These are phyloP conservation scores for Thermothelomyces thermophilus DNA, from an alignment of 2,329 filamentous ascomycete genomes.

Conservation along the genomic window DNA sequence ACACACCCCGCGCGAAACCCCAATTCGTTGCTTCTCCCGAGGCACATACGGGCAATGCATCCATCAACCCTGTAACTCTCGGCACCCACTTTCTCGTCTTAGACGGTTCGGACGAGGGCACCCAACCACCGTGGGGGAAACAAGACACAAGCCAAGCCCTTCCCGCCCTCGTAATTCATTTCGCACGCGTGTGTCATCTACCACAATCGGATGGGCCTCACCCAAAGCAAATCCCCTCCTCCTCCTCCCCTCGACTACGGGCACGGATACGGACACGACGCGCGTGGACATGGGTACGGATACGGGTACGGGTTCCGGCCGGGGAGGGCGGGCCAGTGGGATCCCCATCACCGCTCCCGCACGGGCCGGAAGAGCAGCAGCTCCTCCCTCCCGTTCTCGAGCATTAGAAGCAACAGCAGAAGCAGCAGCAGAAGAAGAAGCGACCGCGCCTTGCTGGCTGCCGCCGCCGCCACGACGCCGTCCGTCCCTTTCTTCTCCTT, in stretches of 20 bases:
- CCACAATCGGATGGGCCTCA: constrained; percentile 6
- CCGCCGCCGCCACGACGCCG: constrained; percentile 40
- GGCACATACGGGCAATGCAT: no score
- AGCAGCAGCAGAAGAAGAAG: no score
- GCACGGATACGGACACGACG: not conserved
- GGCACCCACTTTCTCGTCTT: not conserved
- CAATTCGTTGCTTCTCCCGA: no score
- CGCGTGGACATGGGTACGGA: not conserved
- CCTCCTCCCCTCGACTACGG: constrained; percentile 1
- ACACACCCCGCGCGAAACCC: not conserved
- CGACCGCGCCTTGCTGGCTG: no score
- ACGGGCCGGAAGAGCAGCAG: not conserved
- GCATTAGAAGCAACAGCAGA: no score
- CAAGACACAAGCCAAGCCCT: no score
- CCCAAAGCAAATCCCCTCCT: constrained; percentile 12
- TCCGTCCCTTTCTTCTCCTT: constrained; percentile 59
- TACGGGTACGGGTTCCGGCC: not conserved
- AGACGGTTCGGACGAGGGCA: not conserved
- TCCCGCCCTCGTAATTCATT: no score
- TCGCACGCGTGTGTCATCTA: no score
- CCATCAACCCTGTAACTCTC: constrained; percentile 7
- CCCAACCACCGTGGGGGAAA: no score
- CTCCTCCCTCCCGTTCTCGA: constrained; percentile 3
- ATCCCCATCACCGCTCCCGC: no score
- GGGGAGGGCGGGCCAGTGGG: not conserved